Evolutionary conservation across 1,284 basidiomycete genomes (phyloP).

Genomic region (Pholiota adiposa): DNA sequence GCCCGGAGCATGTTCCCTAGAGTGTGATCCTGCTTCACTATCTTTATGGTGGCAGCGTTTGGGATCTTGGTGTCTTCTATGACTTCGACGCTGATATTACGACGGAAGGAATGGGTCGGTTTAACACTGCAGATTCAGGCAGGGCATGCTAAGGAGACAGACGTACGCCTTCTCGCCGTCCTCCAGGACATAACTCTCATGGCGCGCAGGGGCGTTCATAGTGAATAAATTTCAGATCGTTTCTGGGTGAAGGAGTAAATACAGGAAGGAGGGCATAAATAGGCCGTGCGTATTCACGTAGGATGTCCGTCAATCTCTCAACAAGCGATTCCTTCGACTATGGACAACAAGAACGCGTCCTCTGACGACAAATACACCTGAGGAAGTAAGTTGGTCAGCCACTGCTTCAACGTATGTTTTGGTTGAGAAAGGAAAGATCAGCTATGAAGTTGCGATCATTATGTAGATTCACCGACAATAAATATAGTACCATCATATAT

Average conservation of each 20-base stretch:
- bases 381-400: constrained; percentile 1
- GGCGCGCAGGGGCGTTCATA: constrained; percentile 95
- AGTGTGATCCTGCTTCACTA: constrained; percentile 98
- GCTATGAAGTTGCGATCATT: constrained; percentile 53
- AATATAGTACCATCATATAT: constrained; percentile 61
- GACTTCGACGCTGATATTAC: constrained; percentile 74
- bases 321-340: background rate
- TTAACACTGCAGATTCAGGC: constrained; percentile 1
- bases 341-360: background rate
- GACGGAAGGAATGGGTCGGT: background rate
- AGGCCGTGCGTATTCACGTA: constrained; percentile 19
- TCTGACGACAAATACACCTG: constrained; percentile 2
- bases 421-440: constrained; percentile 27
- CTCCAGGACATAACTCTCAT: constrained; percentile 89
- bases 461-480: constrained; percentile 68
- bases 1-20: constrained; percentile 94
- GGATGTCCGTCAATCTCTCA: background rate
- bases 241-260: constrained; percentile 18
- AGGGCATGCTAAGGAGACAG: constrained; percentile 5
- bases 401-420: background rate
- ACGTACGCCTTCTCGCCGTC: constrained; percentile 92
- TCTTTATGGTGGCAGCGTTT: constrained; percentile 92
- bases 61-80: constrained; percentile 97
- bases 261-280: constrained; percentile 14
- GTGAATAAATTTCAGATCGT: constrained; percentile 18